Percentiles rank a stretch among this genome's conserved stretches.
phyloP scores from a whole-genome alignment of 495 filamentous ascomycete species.

The Diplogelasinospora grovesii region DNA sequence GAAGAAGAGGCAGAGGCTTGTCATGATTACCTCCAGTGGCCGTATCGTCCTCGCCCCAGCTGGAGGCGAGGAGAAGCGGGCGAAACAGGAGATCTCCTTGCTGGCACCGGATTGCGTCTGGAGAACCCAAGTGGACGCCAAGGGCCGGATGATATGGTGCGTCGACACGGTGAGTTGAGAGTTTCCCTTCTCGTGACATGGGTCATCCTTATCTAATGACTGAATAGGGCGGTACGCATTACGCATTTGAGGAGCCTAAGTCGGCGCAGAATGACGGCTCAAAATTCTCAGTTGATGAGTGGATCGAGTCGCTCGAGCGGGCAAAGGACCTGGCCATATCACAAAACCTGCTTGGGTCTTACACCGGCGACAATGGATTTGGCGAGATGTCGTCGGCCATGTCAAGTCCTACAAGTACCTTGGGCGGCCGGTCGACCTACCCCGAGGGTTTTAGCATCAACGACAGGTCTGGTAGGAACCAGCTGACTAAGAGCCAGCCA shows the following conservation, averaged over 20 bases:
- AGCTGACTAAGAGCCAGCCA: constrained; percentile 48
- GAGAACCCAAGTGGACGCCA: constrained; percentile 72
- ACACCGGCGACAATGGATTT: constrained; percentile 62
- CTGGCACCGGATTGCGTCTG: constrained; percentile 65
- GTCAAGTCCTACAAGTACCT: constrained; percentile 70
- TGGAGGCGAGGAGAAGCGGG: constrained; percentile 91
- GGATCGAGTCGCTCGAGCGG: constrained; percentile 77
- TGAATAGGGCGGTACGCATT: constrained; percentile 75
- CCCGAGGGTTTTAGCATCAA: constrained; percentile 37
- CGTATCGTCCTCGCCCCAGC: constrained; percentile 87
- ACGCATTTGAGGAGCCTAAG: constrained; percentile 71
- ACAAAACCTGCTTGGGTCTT: constrained; percentile 58
- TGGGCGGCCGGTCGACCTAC: constrained; percentile 43
- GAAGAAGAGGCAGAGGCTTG: constrained; percentile 89
- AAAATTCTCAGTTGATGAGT: constrained; percentile 64
- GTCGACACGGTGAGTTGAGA: constrained; percentile 77
- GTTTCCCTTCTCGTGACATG: neutral
- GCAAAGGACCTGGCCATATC: constrained; percentile 74
- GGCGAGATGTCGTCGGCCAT: constrained; percentile 65
- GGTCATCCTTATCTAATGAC: neutral
- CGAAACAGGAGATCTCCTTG: constrained; percentile 83
- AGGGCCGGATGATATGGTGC: constrained; percentile 80
- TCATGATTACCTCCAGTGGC: constrained; percentile 90
- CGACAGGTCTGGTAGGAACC: constrained; percentile 45
- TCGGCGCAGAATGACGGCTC: constrained; percentile 24